phyloP scores from a whole-genome alignment of 2,329 filamentous ascomycete species.

The Xylariaceae sp. region DNA sequence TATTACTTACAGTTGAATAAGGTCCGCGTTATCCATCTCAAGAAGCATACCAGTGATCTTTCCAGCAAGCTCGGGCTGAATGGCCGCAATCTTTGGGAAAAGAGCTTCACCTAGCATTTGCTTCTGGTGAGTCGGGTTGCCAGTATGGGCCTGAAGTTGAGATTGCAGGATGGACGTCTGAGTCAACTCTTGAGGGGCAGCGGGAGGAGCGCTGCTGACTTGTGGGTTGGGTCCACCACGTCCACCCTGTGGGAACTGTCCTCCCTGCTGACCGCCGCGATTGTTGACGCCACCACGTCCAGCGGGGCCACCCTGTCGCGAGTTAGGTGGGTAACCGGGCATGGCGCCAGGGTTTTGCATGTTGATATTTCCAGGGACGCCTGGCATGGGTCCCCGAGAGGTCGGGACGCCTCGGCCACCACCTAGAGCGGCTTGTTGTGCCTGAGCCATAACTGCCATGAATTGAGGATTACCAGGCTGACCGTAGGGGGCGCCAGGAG shows the following conservation, averaged over 20 bases:
- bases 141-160: slow-evolving; percentile 48
- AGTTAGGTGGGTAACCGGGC: slow-evolving; percentile 54
- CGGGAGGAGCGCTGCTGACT: slow-evolving; percentile 33
- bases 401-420: slow-evolving; percentile 59
- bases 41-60: slow-evolving; percentile 99
- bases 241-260: slow-evolving; percentile 44
- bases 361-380: slow-evolving; percentile 66
- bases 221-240: slow-evolving; percentile 39
- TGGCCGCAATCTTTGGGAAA: slow-evolving; percentile 94
- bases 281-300: slow-evolving; percentile 41
- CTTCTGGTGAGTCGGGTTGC: slow-evolving; percentile 76
- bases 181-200: slow-evolving; percentile 35
- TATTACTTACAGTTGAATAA: slow-evolving; percentile 83
- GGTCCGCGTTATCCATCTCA: slow-evolving; percentile 96
- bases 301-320: slow-evolving; percentile 35
- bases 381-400: slow-evolving; percentile 67
- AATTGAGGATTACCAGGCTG: slow-evolving; percentile 75
- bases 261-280: slow-evolving; percentile 37
- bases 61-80: slow-evolving; percentile 92
- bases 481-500: slow-evolving; percentile 68
- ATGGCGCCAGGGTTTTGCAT: slow-evolving; percentile 43
- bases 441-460: slow-evolving; percentile 78
- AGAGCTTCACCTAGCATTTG: slow-evolving; percentile 96
- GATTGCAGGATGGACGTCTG: slow-evolving; percentile 46
- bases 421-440: slow-evolving; percentile 54